Base-by-base conservation (phyloP, 345 rosid genomes). In the Camelina sativa region DNA sequence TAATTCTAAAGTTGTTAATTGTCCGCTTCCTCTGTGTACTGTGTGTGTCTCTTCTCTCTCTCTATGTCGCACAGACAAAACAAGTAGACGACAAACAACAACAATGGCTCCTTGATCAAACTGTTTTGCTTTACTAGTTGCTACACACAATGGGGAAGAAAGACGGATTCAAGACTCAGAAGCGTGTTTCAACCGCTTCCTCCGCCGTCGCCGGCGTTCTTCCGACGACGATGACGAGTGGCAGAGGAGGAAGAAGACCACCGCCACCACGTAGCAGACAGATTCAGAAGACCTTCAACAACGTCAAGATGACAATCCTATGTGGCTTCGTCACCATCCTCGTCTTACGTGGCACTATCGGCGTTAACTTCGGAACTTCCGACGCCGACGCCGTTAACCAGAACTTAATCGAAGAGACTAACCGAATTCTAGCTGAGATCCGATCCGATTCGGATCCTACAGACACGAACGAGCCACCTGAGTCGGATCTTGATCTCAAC, bases 311-410 rank as follows among this genome's bases (percentile, higher is more conserved):
- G 88, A 94, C 97, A 0, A 84, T 93, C 72, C 96, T 91, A 35
- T 93, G 98, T 59, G 94, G 98, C 53, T 89, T 93, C 81, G 93
- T 93, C 44, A 91, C 98, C 35, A 87, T 94, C 44, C 92, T 94
- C 72, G 98, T 94, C 80, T 86, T 94, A 30, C 94, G 96, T 34
- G 98, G 97, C 71, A 91, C 96, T 5, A 88, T 94, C 72, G 98
- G 98, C 54, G 84, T 94, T 11, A 88, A 80, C 78, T 80, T 94
- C 61, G 81, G 91, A 41, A 82, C 80, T 74, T 84, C 96, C 11
- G 92, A 91, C 35, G 87, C 91, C 17, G 97, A 94, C 25, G 90
- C 88, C 30, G 84, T 94, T 58, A 87, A 91, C 66, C 91, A 90
- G 84, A 81, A 89, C 51, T 44, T 94, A 6, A 78, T 89, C 60